These are phyloP conservation scores for Tremellales sp. DNA, from an alignment of 1,284 basidiomycete genomes.

Conservation along the genomic window DNA sequence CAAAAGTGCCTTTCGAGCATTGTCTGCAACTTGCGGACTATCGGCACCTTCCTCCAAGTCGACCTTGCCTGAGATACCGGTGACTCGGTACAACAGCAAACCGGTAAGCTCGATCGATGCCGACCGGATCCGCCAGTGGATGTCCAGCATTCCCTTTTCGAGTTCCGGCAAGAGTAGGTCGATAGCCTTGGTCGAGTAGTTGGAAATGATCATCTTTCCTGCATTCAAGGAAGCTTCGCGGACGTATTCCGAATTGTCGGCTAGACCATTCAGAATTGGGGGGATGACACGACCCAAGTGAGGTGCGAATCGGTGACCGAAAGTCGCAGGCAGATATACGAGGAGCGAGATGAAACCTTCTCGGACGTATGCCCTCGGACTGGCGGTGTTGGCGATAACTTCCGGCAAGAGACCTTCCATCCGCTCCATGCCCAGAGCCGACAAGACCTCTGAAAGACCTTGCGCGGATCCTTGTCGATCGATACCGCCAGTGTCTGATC, in stretches of 20 bases:
- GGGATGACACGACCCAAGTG: constrained; percentile 91
- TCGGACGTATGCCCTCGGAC: constrained; percentile 82
- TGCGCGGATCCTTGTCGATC: constrained; percentile 96
- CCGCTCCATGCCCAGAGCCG: constrained; percentile 94
- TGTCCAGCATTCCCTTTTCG: constrained; percentile 91
- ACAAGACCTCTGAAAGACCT: constrained; percentile 91
- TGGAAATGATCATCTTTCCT: constrained; percentile 97
- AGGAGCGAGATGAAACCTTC: constrained; percentile 99
- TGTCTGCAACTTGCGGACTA: constrained; percentile 63
- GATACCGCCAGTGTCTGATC: constrained; percentile 90
- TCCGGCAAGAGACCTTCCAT: constrained; percentile 92
- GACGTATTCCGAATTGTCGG: constrained; percentile 90
- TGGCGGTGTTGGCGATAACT: constrained; percentile 86
- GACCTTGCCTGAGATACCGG: constrained; percentile 90
- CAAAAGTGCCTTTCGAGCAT: constrained; percentile 75
- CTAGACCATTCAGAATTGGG: constrained; percentile 87
- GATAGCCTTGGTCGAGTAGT: constrained; percentile 88
- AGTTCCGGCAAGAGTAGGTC: constrained; percentile 92
- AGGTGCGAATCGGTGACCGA: constrained; percentile 89
- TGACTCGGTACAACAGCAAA: constrained; percentile 95
- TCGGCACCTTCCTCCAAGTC: constrained; percentile 77
- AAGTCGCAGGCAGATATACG: constrained; percentile 93
- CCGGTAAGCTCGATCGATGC: constrained; percentile 93
- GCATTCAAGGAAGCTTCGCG: constrained; percentile 96
- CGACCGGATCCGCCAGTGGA: constrained; percentile 91